These are phyloP conservation scores for Clavaria fumosa DNA, from an alignment of 768 basidiomycete genomes.

Conservation along the genomic window DNA sequence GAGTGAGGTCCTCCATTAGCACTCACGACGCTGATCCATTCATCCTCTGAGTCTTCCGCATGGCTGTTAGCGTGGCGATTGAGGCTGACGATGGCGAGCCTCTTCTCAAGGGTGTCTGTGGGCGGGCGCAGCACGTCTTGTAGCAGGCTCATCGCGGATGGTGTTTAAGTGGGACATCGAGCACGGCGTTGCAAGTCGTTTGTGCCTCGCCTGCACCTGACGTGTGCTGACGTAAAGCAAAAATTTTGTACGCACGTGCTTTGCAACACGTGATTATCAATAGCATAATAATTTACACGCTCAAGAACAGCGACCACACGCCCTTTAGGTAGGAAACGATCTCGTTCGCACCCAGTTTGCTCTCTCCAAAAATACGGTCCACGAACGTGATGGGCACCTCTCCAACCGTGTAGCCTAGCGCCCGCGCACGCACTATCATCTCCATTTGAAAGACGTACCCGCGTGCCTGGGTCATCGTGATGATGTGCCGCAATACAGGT, in stretches of 20 bases:
- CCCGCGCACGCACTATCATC: constrained; percentile 85
- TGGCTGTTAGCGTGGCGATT: constrained; percentile 15
- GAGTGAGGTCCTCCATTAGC: no score
- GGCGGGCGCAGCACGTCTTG: constrained; percentile 55
- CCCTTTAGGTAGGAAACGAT: constrained; percentile 78
- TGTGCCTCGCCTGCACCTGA: neutral
- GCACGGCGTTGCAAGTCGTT: no score
- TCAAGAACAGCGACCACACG: constrained; percentile 64
- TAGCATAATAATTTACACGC: constrained; percentile 31
- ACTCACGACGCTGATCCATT: constrained; percentile 59
- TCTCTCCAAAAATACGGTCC: constrained; percentile 86
- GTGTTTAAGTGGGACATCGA: no score
- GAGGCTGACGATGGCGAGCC: constrained; percentile 18
- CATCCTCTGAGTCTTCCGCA: constrained; percentile 42
- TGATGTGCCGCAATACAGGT: constrained; percentile 66
- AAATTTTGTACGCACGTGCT: neutral
- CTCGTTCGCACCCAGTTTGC: constrained; percentile 81
- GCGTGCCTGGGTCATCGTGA: constrained; percentile 69
- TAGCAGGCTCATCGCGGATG: constrained; percentile 46
- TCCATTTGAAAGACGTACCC: constrained; percentile 98
- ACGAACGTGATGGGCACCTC: constrained; percentile 93
- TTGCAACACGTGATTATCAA: constrained; percentile 12
- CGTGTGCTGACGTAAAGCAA: neutral
- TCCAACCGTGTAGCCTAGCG: constrained; percentile 72
- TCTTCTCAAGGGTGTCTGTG: constrained; percentile 23